Evolutionary conservation across 768 basidiomycete genomes (phyloP).

Genomic region (Auricularia sp.): DNA sequence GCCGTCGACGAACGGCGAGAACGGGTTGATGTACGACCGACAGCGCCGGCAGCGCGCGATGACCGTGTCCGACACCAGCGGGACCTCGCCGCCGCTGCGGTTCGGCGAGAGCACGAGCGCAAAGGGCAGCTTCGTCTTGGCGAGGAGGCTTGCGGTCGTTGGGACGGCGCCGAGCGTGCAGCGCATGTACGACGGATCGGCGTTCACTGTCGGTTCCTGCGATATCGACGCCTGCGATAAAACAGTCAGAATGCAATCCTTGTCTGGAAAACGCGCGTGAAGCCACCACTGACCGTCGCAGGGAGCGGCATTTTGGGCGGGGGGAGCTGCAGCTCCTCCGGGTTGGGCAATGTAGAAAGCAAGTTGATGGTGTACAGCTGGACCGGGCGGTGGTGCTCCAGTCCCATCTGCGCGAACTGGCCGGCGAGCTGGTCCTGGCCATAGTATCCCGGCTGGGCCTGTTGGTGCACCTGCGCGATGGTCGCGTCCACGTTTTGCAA

Average conservation of each 20-base stretch:
- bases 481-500: constrained; percentile 43
- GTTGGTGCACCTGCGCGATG: constrained; percentile 51
- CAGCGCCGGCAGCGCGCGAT: constrained; percentile 94
- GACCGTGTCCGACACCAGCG: constrained; percentile 83
- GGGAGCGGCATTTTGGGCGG: constrained; percentile 89
- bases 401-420: constrained; percentile 62
- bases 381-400: constrained; percentile 44
- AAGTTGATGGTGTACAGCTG: constrained; percentile 83
- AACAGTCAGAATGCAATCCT: constrained; percentile 53
- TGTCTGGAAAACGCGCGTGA: constrained; percentile 21
- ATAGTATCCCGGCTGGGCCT: constrained; percentile 21
- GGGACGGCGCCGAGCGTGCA: constrained; percentile 86
- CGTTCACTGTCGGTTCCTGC: constrained; percentile 55
- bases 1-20: constrained; percentile 94
- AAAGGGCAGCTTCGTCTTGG: constrained; percentile 84
- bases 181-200: constrained; percentile 86
- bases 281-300: constrained; percentile 33
- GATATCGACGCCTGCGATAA: not conserved
- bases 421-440: constrained; percentile 55
- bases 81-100: constrained; percentile 74
- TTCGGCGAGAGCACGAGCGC: constrained; percentile 87
- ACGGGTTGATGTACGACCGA: constrained; percentile 95
- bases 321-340: constrained; percentile 64
- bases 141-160: constrained; percentile 74
- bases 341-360: constrained; percentile 86